Base-by-base conservation (phyloP, 2,329 filamentous ascomycete species). In the Aspergillus brunneoviolaceus region DNA sequence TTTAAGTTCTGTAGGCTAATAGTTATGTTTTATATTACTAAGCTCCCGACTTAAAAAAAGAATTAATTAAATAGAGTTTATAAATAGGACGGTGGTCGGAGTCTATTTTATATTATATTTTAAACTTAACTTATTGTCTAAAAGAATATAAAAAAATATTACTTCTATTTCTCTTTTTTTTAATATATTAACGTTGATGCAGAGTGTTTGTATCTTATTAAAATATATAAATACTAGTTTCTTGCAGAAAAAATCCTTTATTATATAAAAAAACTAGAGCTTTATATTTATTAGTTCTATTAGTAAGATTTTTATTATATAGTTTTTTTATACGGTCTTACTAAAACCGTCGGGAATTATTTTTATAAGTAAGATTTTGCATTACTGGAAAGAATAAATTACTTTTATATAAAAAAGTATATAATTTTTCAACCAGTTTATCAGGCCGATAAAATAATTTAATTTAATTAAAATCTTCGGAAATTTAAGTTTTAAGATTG, bases 131-230 rank as follows among this genome's bases (percentile, higher is more conserved):
- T 23, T 3, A 23, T 23, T 23, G 1, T 23, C 1, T 4, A 23
- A 4, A 23, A 23, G 1, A 23, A 3, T 23, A 23, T 23, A 23
- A 23, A 23, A 23, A 3, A 23, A 1, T 23, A 23, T 23, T 23
- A 23, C 1, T 23, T 23, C 4, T 23, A 21, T 21, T 21, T 21
- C 21, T 21, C 2, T 23, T 4, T 23, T 23, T 23, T 35, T 51
- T 19, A 12, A 51, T 27, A 48, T 49, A 49, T 49, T 42, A 39
- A 49, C 35, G 50, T 19, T 39, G 3, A 56, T 48, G 42, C 27
- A 56, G 14, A 33, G 2, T 33, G 50, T 11, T 42, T 42, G 31
- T 2, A 5, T 11, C 3, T 49, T 33, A 11, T 33, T 39, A 50
- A 49, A 49, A 49, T 49, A 49, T 23, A 23, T 14, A 35, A 49